These are phyloP conservation scores for Dionaea muscipula DNA, from an alignment of 179 eudicot genomes.

Conservation along the genomic window DNA sequence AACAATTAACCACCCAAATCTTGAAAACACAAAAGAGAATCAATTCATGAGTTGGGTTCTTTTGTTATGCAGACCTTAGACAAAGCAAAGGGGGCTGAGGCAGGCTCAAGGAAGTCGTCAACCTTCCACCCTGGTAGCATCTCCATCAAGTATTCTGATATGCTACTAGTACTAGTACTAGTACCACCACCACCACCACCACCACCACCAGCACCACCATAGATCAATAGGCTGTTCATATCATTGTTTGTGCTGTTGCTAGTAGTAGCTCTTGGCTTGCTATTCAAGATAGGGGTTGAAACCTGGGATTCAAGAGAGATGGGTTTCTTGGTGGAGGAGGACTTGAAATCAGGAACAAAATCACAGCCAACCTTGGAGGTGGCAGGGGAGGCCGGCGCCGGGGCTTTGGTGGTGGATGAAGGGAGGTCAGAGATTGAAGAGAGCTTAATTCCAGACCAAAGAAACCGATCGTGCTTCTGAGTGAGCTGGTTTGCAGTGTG, in stretches of 20 bases:
- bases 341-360: slow-evolving; percentile 31
- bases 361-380: slow-evolving; percentile 13
- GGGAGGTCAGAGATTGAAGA: slow-evolving; percentile 24
- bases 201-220: slow-evolving; percentile 1
- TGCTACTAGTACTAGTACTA: slow-evolving; percentile 41
- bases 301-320: slow-evolving; percentile 3
- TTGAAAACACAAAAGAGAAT: background rate
- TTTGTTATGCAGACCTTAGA: slow-evolving; percentile 34
- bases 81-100: slow-evolving; percentile 27
- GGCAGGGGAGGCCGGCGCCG: background rate
- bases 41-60: background rate
- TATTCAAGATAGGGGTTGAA: slow-evolving; percentile 1
- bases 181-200: slow-evolving; percentile 17
- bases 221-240: background rate
- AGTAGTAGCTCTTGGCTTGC: background rate
- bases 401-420: slow-evolving; percentile 3
- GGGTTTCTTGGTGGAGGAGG: slow-evolving; percentile 16
- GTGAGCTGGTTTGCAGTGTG: slow-evolving; percentile 67
- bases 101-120: slow-evolving; percentile 59
- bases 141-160: slow-evolving; percentile 72
- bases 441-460: slow-evolving; percentile 65
- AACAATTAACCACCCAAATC: background rate
- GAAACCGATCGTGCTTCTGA: slow-evolving; percentile 52
- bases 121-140: slow-evolving; percentile 82
- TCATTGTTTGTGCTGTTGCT: background rate